Percentiles rank a stretch among this genome's conserved stretches.
These are phyloP conservation scores for Talinum fruticosum DNA, from an alignment of 148 eudicot genomes.

Conservation along the genomic window DNA sequence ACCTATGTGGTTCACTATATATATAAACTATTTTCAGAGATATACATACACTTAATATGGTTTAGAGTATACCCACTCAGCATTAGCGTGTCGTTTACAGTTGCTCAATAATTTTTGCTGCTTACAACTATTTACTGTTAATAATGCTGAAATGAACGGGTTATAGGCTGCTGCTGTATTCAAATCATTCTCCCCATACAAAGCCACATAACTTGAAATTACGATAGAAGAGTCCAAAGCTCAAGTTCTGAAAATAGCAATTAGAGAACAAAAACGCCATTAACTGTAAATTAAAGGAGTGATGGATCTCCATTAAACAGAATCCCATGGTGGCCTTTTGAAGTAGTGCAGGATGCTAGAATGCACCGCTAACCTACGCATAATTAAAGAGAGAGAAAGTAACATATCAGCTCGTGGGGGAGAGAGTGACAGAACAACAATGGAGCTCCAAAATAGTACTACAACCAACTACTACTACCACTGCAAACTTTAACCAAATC, in stretches of 20 bases:
- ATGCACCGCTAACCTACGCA: constrained; percentile 3
- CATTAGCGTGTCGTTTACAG: too few species aligned
- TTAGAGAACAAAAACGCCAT: background rate
- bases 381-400: constrained; percentile 1
- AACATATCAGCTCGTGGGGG: constrained; percentile 23
- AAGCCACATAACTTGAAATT: background rate
- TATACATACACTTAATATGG: too few species aligned
- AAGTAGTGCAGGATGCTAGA: background rate
- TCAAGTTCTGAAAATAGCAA: background rate
- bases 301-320: background rate
- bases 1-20: too few species aligned
- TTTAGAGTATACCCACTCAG: too few species aligned
- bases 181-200: too few species aligned
- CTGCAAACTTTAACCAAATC: background rate
- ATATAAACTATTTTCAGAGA: too few species aligned
- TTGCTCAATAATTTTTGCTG: too few species aligned
- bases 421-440: constrained; percentile 28
- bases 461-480: background rate
- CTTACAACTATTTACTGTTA: too few species aligned
- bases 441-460: constrained; percentile 13
- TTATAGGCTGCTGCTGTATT: too few species aligned
- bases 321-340: background rate
- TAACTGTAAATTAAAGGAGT: background rate
- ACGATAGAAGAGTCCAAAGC: background rate
- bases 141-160: too few species aligned